Base-by-base conservation (phyloP, 306 rosid species). In the Malus sieversii region DNA sequence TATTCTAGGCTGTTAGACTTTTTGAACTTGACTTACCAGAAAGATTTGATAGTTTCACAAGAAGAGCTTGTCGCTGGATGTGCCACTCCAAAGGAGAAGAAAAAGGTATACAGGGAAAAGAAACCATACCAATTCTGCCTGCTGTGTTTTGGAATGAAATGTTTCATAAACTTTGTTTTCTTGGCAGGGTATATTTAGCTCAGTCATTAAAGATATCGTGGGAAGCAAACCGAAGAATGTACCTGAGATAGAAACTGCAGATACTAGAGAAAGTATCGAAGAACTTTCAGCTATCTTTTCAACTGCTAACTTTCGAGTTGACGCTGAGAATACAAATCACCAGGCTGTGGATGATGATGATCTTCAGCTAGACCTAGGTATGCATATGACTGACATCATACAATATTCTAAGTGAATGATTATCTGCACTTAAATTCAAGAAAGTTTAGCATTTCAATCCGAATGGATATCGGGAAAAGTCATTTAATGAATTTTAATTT, bases 181-280 rank as follows among this genome's bases (percentile, higher is more conserved):
- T 57, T 78, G 73, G 20, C 76, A 95, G 97, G 95, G 98, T 66
- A 81, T 95, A 81, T 88, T 95, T 79, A 79, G 87, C 81, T 86
- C 95, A 1, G 91, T 85, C 71, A 84, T 95, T 75, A 92, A 88
- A 90, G 98, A 94, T 61, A 83, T 94, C 59, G 86, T 90, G 62
- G 86, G 97, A 70, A 85, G 80, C 78, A 92, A 86, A 81, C 80
- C 89, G 75, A 92, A 90, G 86, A 84, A 78, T 63, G 83, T 58
- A 59, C 84, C 91, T 57, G 63, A 82, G 19, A 11, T 79, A 77
- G 97, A 88, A 77, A 77, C 51, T 63, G 95, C 86, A 85, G 90
- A 84, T 80, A 38, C 85, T 58, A 85, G 71, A 84, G 91, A 82
- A 88, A 80, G 87, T 77, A 30, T 84, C 15, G 80, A 80, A 70